Evolutionary conservation across 805 yeast genomes (phyloP).

Genomic region (Sugiyamaella floridensis): DNA sequence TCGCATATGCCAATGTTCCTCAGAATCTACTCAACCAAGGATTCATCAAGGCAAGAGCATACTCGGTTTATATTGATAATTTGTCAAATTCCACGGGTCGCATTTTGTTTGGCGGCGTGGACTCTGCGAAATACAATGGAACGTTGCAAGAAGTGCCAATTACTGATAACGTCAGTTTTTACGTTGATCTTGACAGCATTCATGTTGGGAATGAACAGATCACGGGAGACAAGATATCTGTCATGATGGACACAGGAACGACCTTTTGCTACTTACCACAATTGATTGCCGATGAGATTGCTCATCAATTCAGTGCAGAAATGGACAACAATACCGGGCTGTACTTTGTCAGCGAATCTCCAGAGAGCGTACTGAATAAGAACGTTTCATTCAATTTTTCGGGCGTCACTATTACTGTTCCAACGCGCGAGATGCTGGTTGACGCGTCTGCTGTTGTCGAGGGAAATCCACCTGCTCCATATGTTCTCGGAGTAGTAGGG

Average conservation of each 20-base stretch:
- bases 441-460: constrained; percentile 9
- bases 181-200: constrained; percentile 11
- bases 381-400: constrained; percentile 19
- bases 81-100: constrained; percentile 31
- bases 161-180: constrained; percentile 15
- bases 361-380: background rate
- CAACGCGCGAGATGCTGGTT: constrained; percentile 17
- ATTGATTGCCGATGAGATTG: constrained; percentile 4
- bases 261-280: constrained; percentile 44
- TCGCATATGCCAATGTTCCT: constrained; percentile 58
- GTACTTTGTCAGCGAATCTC: constrained; percentile 8
- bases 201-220: constrained; percentile 10
- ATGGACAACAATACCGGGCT: constrained; percentile 20
- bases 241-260: constrained; percentile 52
- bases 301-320: constrained; percentile 4
- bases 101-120: constrained; percentile 42
- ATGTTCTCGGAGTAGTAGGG: constrained; percentile 10
- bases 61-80: constrained; percentile 41
- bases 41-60: constrained; percentile 35
- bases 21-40: constrained; percentile 45
- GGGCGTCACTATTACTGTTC: constrained; percentile 23
- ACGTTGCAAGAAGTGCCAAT: constrained; percentile 32
- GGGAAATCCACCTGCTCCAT: constrained; percentile 10
- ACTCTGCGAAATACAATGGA: constrained; percentile 37
- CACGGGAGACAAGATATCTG: constrained; percentile 25